Base-by-base conservation (phyloP, 345 rosid genomes). In the Melastoma malabathricum region DNA sequence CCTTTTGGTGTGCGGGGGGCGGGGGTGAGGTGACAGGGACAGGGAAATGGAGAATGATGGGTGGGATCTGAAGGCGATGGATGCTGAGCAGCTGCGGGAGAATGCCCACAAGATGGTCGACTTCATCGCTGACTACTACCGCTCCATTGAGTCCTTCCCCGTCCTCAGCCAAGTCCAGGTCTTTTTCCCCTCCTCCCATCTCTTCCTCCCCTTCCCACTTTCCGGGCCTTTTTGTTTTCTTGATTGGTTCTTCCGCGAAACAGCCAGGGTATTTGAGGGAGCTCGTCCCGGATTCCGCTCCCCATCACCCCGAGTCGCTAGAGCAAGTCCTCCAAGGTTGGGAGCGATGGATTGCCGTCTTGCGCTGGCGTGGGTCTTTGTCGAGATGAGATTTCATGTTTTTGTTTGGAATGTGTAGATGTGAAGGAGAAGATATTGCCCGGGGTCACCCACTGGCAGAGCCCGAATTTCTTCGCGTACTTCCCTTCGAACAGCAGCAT, bases 81-180 rank as follows among this genome's bases (percentile, higher is more conserved):
- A 79, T 18, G 75, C 90, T 0, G 83, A 82, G 72, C 90, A 82
- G 55, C 67, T 82, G 54, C 71, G 90, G 47, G 90, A 80, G 64
- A 55, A 70, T 56, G 95, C 77, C 20, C 90, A 83, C 60, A 72
- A 62, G 70, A 89, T 89, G 97, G 88, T 89, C 34, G 95, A 83
- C 66, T 89, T 89, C 66, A 79, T 89, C 62, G 97, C 94, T 8
- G 95, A 89, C 69, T 89, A 86, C 72, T 89, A 86, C 77, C 65
- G 76, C 56, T 47, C 79, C 63, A 71, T 89, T n/a, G 94, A 86
- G 68, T 47, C 22, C 44, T 78, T 77, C 72, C 95, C 95, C 6
- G 94, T 89, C 68, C 86, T 86, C 57, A 83, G 96, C 75, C 94
- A 83, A 79, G 97, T 86, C 62, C 58, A 82, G 86, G 90, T 82